phyloP scores from a whole-genome alignment of 108 stramenopile genomes.

The Skeletonema tropicum region DNA sequence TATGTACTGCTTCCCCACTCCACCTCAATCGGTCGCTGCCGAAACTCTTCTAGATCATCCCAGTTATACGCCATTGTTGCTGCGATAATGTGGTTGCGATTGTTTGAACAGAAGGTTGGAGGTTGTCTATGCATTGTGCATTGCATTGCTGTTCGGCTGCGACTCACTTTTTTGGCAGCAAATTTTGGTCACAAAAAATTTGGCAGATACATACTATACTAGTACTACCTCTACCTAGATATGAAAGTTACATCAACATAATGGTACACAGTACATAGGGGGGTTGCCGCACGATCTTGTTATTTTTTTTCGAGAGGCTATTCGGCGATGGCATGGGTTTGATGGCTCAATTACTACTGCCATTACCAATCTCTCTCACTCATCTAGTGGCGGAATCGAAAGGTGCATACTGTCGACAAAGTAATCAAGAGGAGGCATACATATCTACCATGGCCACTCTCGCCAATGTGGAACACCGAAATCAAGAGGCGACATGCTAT shows the following conservation, averaged over 20 bases:
- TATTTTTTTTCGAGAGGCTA: too few relatives aligned
- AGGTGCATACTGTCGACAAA: neutral
- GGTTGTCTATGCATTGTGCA: too few relatives aligned
- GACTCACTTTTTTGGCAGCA: neutral
- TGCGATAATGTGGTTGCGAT: neutral
- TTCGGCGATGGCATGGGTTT: too few relatives aligned
- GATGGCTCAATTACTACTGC: too few relatives aligned
- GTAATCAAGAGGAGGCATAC: neutral
- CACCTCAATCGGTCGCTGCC: slow-evolving; percentile 19
- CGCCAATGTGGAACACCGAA: slow-evolving; percentile 96
- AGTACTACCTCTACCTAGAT: too few relatives aligned
- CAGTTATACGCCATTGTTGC: slow-evolving; percentile 35
- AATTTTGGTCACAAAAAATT: neutral
- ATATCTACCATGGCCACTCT: slow-evolving; percentile 72
- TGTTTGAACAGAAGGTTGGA: too few relatives aligned
- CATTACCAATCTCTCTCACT: too few relatives aligned
- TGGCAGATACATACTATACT: too few relatives aligned
- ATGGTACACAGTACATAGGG: too few relatives aligned
- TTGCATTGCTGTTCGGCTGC: neutral
- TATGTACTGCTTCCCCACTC: slow-evolving; percentile 26
- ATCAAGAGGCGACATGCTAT: slow-evolving; percentile 98
- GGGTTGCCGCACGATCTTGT: too few relatives aligned
- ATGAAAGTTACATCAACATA: too few relatives aligned
- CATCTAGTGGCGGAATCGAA: too few relatives aligned
- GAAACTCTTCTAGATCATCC: slow-evolving; percentile 25